Percentiles rank a stretch among this genome's conserved stretches.
Evolutionary conservation across 148 eudicot species (phyloP).

Genomic region (Nepenthes gracilis): DNA sequence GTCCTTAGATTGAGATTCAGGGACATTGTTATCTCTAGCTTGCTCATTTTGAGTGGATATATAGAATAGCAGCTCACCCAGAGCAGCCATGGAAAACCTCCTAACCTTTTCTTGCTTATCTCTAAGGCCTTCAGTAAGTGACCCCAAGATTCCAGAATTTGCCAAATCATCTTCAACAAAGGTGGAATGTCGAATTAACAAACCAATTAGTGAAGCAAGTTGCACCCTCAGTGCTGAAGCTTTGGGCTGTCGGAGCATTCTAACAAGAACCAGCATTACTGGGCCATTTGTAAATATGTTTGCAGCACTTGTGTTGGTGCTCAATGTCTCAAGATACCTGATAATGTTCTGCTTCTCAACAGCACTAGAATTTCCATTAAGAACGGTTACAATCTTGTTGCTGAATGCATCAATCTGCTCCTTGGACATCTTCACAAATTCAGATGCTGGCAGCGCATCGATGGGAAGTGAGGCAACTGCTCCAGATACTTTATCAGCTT

Average conservation of each 20-base stretch:
- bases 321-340: constrained; percentile 77
- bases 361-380: constrained; percentile 46
- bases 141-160: constrained; percentile 73
- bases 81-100: constrained; percentile 96
- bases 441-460: constrained; percentile 51
- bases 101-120: constrained; percentile 96
- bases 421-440: constrained; percentile 64
- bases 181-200: constrained; percentile 82
- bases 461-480: constrained; percentile 56
- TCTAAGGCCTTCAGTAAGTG: constrained; percentile 75
- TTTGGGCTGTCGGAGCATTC: constrained; percentile 85
- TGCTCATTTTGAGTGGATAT: constrained; percentile 87
- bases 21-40: constrained; percentile 32
- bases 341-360: constrained; percentile 80
- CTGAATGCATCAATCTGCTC: constrained; percentile 56
- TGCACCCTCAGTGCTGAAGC: constrained; percentile 79
- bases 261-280: constrained; percentile 61
- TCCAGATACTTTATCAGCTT: constrained; percentile 59
- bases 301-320: constrained; percentile 77
- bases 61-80: constrained; percentile 88
- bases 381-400: constrained; percentile 30
- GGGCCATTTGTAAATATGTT: constrained; percentile 86
- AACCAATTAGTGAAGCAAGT: constrained; percentile 78
- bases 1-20: constrained; percentile 74
- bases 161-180: constrained; percentile 71